phyloP scores from a whole-genome alignment of 2,329 filamentous ascomycete species.

The Helicocarpus griseus region DNA sequence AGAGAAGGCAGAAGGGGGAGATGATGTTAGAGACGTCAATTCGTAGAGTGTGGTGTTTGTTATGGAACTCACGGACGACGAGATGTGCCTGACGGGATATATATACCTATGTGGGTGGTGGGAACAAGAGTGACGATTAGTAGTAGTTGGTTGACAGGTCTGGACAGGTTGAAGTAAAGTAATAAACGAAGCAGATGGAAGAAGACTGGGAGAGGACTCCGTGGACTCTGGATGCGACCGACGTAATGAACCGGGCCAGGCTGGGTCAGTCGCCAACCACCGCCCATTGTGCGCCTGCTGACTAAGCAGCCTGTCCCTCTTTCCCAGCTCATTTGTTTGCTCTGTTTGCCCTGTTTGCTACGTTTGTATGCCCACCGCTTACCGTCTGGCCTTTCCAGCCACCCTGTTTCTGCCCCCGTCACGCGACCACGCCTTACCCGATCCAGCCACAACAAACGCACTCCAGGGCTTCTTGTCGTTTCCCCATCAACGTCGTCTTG shows the following conservation, averaged over 20 bases:
- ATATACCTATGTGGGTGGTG: no score
- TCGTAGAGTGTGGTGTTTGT: background rate
- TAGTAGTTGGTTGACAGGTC: no score
- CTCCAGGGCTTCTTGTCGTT: constrained; percentile 7
- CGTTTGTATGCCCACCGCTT: no score
- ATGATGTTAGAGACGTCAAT: background rate
- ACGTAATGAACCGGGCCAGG: no score
- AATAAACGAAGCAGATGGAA: constrained; percentile 1
- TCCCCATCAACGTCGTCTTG: constrained; percentile 16
- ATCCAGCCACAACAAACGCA: background rate
- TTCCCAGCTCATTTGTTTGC: background rate
- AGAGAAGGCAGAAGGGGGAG: background rate
- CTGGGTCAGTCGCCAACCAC: background rate
- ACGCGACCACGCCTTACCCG: background rate
- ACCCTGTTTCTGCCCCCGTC: background rate
- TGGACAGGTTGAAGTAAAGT: background rate
- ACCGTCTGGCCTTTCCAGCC: no score
- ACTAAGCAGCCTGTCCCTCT: background rate
- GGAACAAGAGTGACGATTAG: no score
- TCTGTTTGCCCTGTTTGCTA: background rate
- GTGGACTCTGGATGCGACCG: background rate
- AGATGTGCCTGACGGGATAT: no score
- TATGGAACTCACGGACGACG: background rate
- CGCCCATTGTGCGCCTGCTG: no score
- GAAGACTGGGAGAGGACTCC: constrained; percentile 6